phyloP scores from a whole-genome alignment of 2,329 filamentous ascomycete species.

The Diaporthe destruens region DNA sequence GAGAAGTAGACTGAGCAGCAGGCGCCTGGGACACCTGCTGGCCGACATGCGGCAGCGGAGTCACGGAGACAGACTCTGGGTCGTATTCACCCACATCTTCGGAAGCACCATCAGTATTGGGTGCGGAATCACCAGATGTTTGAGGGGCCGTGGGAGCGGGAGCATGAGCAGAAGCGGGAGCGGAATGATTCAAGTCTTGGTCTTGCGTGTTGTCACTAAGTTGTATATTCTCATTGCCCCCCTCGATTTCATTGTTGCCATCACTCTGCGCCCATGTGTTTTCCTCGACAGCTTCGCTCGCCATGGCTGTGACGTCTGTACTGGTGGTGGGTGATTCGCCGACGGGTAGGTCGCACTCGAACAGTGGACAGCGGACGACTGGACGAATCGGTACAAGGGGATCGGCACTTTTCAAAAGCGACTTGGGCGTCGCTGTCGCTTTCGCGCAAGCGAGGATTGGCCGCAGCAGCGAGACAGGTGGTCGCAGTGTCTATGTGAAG shows the following conservation, averaged over 20 bases:
- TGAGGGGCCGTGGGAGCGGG: slow-evolving; percentile 55
- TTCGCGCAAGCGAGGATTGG: slow-evolving; percentile 2
- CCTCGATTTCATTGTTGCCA: slow-evolving; percentile 68
- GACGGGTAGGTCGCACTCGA: not conserved
- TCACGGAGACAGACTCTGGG: slow-evolving; percentile 65
- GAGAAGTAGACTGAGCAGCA: slow-evolving; percentile 50
- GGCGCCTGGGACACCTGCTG: slow-evolving; percentile 42
- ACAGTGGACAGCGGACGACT: not conserved
- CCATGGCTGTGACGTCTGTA: slow-evolving; percentile 34
- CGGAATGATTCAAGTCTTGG: slow-evolving; percentile 48
- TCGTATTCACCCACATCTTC: slow-evolving; percentile 71
- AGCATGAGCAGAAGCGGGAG: slow-evolving; percentile 54
- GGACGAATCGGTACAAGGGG: slow-evolving; percentile 19
- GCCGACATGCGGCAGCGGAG: slow-evolving; percentile 38
- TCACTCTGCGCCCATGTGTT: slow-evolving; percentile 65
- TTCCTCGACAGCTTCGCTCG: slow-evolving; percentile 45
- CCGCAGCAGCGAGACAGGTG: slow-evolving; percentile 3
- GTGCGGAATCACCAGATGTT: slow-evolving; percentile 63
- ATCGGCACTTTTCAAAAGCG: not conserved
- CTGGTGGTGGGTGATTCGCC: slow-evolving; percentile 36
- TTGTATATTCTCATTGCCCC: slow-evolving; percentile 45
- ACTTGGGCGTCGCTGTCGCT: slow-evolving; percentile 12
- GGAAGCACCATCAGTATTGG: slow-evolving; percentile 56
- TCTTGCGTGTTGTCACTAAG: slow-evolving; percentile 67
- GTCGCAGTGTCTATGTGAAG: slow-evolving; percentile 22